Conservation (phyloP, 768 basidiomycete genomes). For the Hypsizygus marmoreus region DNA sequence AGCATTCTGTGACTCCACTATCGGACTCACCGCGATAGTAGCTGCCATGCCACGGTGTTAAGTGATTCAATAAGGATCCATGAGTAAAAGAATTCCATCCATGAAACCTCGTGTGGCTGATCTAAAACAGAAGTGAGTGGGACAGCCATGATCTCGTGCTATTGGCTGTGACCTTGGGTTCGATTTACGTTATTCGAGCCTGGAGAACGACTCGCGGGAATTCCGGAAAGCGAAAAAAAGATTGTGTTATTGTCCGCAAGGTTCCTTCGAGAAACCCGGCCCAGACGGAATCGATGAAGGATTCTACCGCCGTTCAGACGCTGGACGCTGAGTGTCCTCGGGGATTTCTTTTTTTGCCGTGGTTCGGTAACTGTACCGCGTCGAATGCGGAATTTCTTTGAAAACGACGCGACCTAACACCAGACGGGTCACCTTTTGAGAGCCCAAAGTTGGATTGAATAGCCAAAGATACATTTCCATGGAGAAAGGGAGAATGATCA, state of each 20-base stretch:
- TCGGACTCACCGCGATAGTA: no score
- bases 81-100: no score
- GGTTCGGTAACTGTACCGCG: neutral
- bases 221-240: neutral
- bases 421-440: neutral
- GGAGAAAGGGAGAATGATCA: neutral
- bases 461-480: neutral
- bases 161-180: neutral
- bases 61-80: no score
- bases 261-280: slow-evolving; percentile 13
- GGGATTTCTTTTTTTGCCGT: slow-evolving; percentile 12
- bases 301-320: slow-evolving; percentile 8
- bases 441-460: neutral
- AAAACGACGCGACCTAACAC: neutral
- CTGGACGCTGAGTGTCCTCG: neutral
- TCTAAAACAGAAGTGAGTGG: slow-evolving; percentile 9
- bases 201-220: slow-evolving; percentile 6
- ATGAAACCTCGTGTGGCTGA: slow-evolving; percentile 4
- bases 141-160: neutral
- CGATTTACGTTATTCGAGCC: slow-evolving; percentile 6
- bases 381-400: neutral
- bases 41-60: no score
- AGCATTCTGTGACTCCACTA: no score
- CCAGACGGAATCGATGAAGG: slow-evolving; percentile 4
- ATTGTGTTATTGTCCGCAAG: slow-evolving; percentile 4